Conservation (phyloP, 2,329 filamentous ascomycete genomes). For the Xylariales sp. region DNA sequence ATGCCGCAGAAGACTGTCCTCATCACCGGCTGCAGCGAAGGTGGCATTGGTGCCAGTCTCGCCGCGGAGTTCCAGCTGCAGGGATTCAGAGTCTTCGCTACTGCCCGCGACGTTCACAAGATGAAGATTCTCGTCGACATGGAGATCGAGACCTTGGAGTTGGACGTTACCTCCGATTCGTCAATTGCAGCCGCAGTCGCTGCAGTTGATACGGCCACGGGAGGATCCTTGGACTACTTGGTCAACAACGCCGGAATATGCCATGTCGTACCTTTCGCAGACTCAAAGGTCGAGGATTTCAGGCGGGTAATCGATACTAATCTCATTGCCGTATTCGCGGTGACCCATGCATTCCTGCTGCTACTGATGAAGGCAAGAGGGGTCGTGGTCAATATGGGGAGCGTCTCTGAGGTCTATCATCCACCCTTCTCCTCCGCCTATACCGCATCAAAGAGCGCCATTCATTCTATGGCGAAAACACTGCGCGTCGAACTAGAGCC, state of each 20-base stretch:
- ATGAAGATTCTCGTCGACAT: background rate
- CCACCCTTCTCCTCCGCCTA: conserved; percentile 1
- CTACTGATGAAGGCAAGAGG: conserved; percentile 2
- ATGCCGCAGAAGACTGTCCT: background rate
- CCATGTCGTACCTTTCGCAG: conserved; percentile 4
- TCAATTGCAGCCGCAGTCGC: conserved; percentile 3
- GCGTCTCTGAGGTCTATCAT: conserved; percentile 2
- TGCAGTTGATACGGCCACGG: background rate
- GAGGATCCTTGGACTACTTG: conserved; percentile 4
- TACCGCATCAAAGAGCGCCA: conserved; percentile 4
- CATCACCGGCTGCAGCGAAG: conserved; percentile 1
- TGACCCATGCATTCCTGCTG: conserved; percentile 7
- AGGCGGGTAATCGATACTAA: conserved; percentile 7
- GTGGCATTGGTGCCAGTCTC: background rate
- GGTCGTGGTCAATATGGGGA: background rate
- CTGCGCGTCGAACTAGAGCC: conserved; percentile 2
- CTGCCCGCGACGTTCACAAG: background rate
- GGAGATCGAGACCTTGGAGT: background rate
- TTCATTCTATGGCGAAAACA: background rate
- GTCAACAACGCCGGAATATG: conserved; percentile 8
- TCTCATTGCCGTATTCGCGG: conserved; percentile 1
- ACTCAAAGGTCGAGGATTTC: conserved; percentile 2
- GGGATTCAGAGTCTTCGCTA: background rate
- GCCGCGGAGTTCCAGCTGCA: background rate
- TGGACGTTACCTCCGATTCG: conserved; percentile 1